Conservation (phyloP, 441 rosid species). For the Flueggea neowawraea region DNA sequence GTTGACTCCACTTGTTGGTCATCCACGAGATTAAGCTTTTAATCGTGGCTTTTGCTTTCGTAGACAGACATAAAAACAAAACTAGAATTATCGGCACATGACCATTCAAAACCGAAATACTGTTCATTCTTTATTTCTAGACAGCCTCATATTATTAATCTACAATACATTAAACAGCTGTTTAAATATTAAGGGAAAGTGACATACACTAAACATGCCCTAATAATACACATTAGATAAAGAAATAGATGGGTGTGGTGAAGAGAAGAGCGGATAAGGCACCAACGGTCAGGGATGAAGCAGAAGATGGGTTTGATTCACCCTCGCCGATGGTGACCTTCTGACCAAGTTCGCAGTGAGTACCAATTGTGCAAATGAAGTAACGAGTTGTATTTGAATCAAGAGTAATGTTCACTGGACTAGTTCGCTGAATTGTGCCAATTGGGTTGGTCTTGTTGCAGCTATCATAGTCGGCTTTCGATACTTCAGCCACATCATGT, state of each 20-base stretch:
- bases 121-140: no score
- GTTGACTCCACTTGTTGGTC: no score
- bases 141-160: no score
- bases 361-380: slow-evolving; percentile 23
- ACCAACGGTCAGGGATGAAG: neutral
- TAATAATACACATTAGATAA: no score
- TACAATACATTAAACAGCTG: no score
- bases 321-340: slow-evolving; percentile 23
- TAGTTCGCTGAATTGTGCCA: neutral
- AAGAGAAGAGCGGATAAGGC: neutral
- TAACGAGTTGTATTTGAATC: slow-evolving; percentile 18
- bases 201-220: no score
- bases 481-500: slow-evolving; percentile 19
- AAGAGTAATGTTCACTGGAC: slow-evolving; percentile 24
- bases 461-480: slow-evolving; percentile 16
- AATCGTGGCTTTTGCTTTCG: neutral
- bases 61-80: no score
- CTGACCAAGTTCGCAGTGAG: slow-evolving; percentile 32
- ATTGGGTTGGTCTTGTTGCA: slow-evolving; percentile 2
- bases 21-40: no score
- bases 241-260: no score
- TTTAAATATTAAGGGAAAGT: no score
- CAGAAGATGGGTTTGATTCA: slow-evolving; percentile 2
- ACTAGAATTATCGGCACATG: no score
- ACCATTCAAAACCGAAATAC: no score